Conservation (phyloP, 1,139 yeast genomes). For the Suhomyces ambrosiae region DNA sequence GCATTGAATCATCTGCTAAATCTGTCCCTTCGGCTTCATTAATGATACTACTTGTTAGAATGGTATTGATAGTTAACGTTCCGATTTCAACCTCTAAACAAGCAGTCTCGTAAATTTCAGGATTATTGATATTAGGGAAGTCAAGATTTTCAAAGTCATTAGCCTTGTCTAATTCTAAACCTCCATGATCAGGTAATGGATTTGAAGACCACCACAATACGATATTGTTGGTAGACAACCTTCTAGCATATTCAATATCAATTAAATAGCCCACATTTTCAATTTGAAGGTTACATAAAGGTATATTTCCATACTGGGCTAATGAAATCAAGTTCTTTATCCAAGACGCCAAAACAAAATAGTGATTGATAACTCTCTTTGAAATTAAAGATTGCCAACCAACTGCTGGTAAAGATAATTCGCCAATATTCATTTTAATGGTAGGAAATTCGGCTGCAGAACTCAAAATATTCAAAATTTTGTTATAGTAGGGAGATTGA, state of each 20-base stretch:
- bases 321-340: conserved; percentile 64
- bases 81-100: conserved; percentile 80
- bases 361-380: conserved; percentile 69
- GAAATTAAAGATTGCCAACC: conserved; percentile 85
- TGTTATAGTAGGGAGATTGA: conserved; percentile 68
- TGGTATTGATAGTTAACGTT: conserved; percentile 81
- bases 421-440: conserved; percentile 58
- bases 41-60: conserved; percentile 78
- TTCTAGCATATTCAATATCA: conserved; percentile 85
- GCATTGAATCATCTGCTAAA: conserved; percentile 58
- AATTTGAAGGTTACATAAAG: conserved; percentile 78
- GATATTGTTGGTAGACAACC: conserved; percentile 62
- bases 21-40: conserved; percentile 92
- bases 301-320: conserved; percentile 76
- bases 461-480: conserved; percentile 44
- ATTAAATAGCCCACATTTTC: conserved; percentile 79
- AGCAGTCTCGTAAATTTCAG: conserved; percentile 78
- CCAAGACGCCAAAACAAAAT: conserved; percentile 76
- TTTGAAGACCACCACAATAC: conserved; percentile 93
- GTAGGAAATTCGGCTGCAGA: conserved; percentile 64
- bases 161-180: conserved; percentile 64
- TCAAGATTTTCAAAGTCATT: conserved; percentile 61
- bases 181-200: conserved; percentile 86
- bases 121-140: conserved; percentile 73
- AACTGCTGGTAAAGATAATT: conserved; percentile 67